phyloP scores from a whole-genome alignment of 371 early-diverging fungal genomes.

The Conidiobolus incongruus region DNA sequence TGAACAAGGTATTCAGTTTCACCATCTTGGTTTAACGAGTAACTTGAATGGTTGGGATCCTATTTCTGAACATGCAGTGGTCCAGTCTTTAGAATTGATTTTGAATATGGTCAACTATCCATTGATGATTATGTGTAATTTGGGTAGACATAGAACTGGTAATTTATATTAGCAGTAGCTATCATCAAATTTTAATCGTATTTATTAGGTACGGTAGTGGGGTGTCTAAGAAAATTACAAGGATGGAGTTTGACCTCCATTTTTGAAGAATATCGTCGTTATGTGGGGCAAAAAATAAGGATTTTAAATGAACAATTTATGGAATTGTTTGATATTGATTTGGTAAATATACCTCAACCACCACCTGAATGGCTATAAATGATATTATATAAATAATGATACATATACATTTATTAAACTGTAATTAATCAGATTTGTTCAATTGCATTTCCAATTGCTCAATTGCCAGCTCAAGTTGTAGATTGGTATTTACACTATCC shows the following conservation, averaged over 20 bases:
- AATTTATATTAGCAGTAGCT: conserved; percentile 4
- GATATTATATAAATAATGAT: no score
- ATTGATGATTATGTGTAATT: conserved; percentile 90
- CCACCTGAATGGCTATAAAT: conserved; percentile 58
- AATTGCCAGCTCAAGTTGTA: no score
- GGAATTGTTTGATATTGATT: conserved; percentile 87
- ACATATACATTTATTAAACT: no score
- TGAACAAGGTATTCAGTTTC: conserved; percentile 82
- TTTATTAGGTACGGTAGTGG: conserved; percentile 68
- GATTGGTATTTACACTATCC: no score
- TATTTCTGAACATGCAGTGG: conserved; percentile 84
- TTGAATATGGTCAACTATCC: conserved; percentile 79
- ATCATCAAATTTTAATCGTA: not conserved
- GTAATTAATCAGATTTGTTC: no score
- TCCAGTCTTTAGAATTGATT: conserved; percentile 72
- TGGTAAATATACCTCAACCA: conserved; percentile 53
- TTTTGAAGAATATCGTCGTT: conserved; percentile 90
- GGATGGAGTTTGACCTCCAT: conserved; percentile 93
- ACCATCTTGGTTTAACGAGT: conserved; percentile 57
- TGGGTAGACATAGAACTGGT: conserved; percentile 91
- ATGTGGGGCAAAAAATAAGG: conserved; percentile 89
- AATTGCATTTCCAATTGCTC: no score
- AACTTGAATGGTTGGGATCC: conserved; percentile 85
- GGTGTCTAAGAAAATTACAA: conserved; percentile 89
- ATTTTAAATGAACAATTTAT: conserved; percentile 84